Base-by-base conservation (phyloP, 1,284 basidiomycete species). In the Volvariella volvacea region DNA sequence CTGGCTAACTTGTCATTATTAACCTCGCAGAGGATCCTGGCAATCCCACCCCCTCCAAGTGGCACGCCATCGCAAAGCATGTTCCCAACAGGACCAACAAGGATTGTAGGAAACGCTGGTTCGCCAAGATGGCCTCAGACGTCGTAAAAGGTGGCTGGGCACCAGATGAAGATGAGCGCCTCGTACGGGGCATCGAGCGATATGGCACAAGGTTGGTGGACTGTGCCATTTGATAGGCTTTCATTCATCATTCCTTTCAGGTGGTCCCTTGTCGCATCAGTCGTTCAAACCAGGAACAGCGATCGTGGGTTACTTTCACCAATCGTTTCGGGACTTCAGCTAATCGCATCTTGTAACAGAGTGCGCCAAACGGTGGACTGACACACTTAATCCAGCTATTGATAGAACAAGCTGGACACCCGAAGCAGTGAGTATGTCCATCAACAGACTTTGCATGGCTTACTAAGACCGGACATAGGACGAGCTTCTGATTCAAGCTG, bases 61-160 rank as follows among this genome's bases (percentile, higher is more conserved):
- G 75, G 75, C 73, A 76, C 57, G 73, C 73, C 21, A 78, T 78
- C 46, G 71, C 75, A n/a, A 73, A 74, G 52, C 74, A 78, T 56
- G 74, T 78, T 6, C 74, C 74, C 21, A 70, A 74, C 52, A 62
- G 75, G 45, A 78, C 73, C 21, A 78, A 78, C 63, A 78, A 78
- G 52, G 75, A 78, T 55, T 78, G 75, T 55, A 67, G 75, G 47
- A 78, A 78, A 54, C 66, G 75, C 10, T 78, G 74, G 74, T 77
- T 76, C 53, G 74, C 74, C 0, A 76, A 76, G 61, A 76, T 76
- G 74, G 73, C 73, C 47, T 71, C 73, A n/a, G 71, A 73, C 53
- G 72, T 76, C 20, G 71, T 74, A 30, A 76, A 76, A 53, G 75
- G 75, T 38, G 73, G 73, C 4, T 78, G 75, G 75, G 68, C 74